Percentiles rank a stretch among this genome's conserved stretches.
phyloP scores from a whole-genome alignment of 495 filamentous ascomycete species.

The Stereocaulon alpinum region DNA sequence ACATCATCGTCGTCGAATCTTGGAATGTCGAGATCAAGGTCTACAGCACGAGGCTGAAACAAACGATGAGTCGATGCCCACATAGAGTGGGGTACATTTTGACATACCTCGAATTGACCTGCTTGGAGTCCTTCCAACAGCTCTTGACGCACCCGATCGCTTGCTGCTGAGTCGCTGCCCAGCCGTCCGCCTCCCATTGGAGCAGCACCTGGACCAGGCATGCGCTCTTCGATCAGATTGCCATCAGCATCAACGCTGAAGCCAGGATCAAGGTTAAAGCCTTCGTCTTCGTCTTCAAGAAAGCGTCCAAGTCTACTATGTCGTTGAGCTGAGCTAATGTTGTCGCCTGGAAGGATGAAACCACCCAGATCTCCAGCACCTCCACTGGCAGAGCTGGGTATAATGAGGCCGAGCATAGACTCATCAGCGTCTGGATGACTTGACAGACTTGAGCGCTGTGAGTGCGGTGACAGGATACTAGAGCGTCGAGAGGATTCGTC shows the following conservation, averaged over 20 bases:
- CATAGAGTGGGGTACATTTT: slow-evolving; percentile 10
- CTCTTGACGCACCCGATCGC: slow-evolving; percentile 29
- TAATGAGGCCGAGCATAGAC: slow-evolving; percentile 21
- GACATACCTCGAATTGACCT: slow-evolving; percentile 22
- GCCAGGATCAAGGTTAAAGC: slow-evolving; percentile 48
- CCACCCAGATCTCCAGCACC: slow-evolving; percentile 28
- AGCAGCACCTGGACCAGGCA: slow-evolving; percentile 8
- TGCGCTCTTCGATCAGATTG: slow-evolving; percentile 37
- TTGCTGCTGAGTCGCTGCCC: slow-evolving; percentile 33
- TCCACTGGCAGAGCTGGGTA: slow-evolving; percentile 21
- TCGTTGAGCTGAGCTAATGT: slow-evolving; percentile 26
- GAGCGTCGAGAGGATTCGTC: slow-evolving; percentile 29
- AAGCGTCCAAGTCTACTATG: slow-evolving; percentile 18
- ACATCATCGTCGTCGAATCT: slow-evolving; percentile 26
- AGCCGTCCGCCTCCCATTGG: slow-evolving; percentile 15
- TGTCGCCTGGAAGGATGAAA: slow-evolving; percentile 29
- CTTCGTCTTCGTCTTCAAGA: slow-evolving; percentile 36
- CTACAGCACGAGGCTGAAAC: slow-evolving; percentile 30
- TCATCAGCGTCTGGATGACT: slow-evolving; percentile 23
- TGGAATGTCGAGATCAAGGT: slow-evolving; percentile 35
- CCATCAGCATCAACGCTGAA: slow-evolving; percentile 58
- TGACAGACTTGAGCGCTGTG: slow-evolving; percentile 26
- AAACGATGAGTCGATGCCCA: background rate
- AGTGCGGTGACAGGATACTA: slow-evolving; percentile 27
- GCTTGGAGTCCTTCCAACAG: slow-evolving; percentile 30